These are phyloP conservation scores for Fusarium odoratissimum DNA, from an alignment of 2,329 filamentous ascomycete species.

Conservation along the genomic window DNA sequence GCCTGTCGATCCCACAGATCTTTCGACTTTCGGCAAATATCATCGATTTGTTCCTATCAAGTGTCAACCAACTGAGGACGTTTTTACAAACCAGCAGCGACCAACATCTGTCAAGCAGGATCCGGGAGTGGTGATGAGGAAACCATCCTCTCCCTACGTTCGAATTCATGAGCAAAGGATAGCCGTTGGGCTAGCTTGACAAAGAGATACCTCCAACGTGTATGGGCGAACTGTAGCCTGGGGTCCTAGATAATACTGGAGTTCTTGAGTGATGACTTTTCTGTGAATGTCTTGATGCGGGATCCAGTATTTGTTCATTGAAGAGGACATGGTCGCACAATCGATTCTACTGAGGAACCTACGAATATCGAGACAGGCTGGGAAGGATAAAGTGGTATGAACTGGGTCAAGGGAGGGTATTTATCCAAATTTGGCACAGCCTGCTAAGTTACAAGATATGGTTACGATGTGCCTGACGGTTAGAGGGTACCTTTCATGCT, in stretches of 20 bases:
- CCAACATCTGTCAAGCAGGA: constrained; percentile 70
- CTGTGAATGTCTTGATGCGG: constrained; percentile 69
- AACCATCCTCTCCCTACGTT: constrained; percentile 69
- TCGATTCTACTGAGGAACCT: constrained; percentile 21
- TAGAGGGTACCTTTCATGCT: constrained; percentile 39
- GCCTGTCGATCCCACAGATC: constrained; percentile 68
- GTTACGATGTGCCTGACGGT: constrained; percentile 37
- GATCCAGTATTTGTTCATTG: constrained; percentile 71
- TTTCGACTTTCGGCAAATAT: constrained; percentile 69
- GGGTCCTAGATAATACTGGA: constrained; percentile 69
- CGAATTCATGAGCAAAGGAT: constrained; percentile 41
- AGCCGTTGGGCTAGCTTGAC: constrained; percentile 24
- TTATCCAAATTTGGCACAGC: constrained; percentile 40
- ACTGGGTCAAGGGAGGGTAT: constrained; percentile 40
- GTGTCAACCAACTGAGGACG: constrained; percentile 33
- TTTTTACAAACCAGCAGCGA: constrained; percentile 6
- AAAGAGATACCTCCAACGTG: constrained; percentile 63
- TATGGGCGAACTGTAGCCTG: constrained; percentile 68
- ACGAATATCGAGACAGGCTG: constrained; percentile 25
- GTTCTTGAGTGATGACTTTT: constrained; percentile 68
- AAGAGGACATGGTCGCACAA: constrained; percentile 42
- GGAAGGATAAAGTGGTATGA: constrained; percentile 15
- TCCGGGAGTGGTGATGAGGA: constrained; percentile 68
- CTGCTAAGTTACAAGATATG: constrained; percentile 29
- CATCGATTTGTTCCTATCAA: constrained; percentile 69